A percentile compares a stretch with the other conserved stretches of the same genome.
These are phyloP conservation scores for Castanea crenata DNA, from an alignment of 306 rosid species.

Conservation along the genomic window DNA sequence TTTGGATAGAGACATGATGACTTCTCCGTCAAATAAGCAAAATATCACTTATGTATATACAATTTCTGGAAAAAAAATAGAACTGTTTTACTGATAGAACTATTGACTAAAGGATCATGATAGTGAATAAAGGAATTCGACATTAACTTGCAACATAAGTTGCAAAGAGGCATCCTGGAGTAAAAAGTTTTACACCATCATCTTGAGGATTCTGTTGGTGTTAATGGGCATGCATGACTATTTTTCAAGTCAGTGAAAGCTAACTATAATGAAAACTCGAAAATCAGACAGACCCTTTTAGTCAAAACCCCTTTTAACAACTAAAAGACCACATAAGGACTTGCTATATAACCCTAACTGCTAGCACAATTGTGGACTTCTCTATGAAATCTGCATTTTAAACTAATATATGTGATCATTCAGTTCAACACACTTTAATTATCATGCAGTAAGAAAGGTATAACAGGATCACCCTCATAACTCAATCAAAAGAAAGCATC, in stretches of 20 bases:
- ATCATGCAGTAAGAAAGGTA: conserved; percentile 10
- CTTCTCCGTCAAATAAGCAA: no score
- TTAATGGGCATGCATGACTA: conserved; percentile 15
- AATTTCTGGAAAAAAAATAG: no score
- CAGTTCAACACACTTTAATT: not conserved
- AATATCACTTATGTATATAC: no score
- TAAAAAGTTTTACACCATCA: not conserved
- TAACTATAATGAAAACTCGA: conserved; percentile 9
- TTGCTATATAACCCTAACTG: conserved; percentile 3
- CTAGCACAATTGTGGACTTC: not conserved
- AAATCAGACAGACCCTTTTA: not conserved
- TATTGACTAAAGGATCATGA: no score
- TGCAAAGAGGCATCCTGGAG: no score
- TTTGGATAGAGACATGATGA: no score
- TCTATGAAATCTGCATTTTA: not conserved
- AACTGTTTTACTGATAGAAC: no score
- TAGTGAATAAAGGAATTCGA: no score
- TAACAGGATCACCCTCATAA: conserved; percentile 8
- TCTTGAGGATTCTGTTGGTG: conserved; percentile 6
- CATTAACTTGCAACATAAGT: no score
- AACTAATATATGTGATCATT: not conserved
- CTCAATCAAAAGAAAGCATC: not conserved
- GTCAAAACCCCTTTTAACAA: conserved; percentile 15
- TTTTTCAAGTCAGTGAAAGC: conserved; percentile 4
- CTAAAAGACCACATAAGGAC: conserved; percentile 19